Base-by-base conservation (phyloP, 768 basidiomycete genomes). In the Mycena metata region DNA sequence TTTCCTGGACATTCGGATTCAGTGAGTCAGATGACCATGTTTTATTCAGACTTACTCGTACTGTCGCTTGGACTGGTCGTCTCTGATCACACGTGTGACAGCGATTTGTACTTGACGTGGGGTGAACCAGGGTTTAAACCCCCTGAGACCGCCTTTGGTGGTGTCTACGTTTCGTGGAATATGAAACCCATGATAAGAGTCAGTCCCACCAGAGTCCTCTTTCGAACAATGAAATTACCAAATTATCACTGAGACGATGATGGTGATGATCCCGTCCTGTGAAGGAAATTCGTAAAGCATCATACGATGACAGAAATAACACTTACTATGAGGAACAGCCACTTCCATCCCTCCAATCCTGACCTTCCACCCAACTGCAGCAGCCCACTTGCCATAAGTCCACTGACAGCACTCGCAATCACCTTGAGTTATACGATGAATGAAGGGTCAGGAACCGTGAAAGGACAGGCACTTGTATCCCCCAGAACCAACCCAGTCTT, bases 401-500 rank as follows among this genome's bases (percentile, higher is more conserved):
- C 82, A 69, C 81, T 82, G 13, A 79, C 77, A 16, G 82, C 82
- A 71, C 80, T 80, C 1, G 81, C 81, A 24, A 82, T 76, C 13
- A 72, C 66, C 70, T 76, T 11, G 15, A 57, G n/a, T 19, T n/a
- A 1, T 24, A 36, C 12, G 36, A n/a, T 24, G 10, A 21, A 15
- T n/a, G 6, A 49, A 17, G n/a, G 5, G 12, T 16, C 23, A n/a
- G 16, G 23, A 41, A 26, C 16, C 2, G 46, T 17, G 39, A 15
- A 30, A 24, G 36, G 16, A 50, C 7, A 61, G 60, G 19, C 41
- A 69, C 69, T 46, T 80, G 82, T 16, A 80, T 73, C n/a, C 81
- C 83, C 79, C 83, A 85, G 76, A 84, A 85, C 69, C 79, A 79
- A 9, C 80, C 83, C 2, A 84, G 73, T 1, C 83, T 76, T 23